Evolutionary conservation across 2,329 filamentous ascomycete genomes (phyloP), one percentile per base, ranked within the genome.

Genomic region (Penicillium sp.): DNA sequence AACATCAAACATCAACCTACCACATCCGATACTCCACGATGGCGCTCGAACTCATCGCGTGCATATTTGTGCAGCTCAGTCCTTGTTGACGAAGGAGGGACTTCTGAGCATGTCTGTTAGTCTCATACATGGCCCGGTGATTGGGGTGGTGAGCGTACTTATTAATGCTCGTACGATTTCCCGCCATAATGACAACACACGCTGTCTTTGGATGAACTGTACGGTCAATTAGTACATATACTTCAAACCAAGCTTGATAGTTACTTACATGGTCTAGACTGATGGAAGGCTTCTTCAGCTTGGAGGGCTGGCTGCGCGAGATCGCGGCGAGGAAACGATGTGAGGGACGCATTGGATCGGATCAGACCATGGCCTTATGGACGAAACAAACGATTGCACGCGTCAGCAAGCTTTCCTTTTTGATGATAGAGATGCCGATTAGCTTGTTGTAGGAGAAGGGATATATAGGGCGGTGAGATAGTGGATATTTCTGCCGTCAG

Each of bases 181-280:
- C 17, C 77, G 72, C 73, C 75, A 79, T 9, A 79, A 63, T n/a
- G 68, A 57, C n/a, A 79, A 60, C 0, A 75, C 75, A 8, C 77
- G 72, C 50, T 78, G 75, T 52, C 75, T 71, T 61, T 78, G 75
- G 36, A 79, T 72, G 43, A 79, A 79, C 75, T 77, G 33, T 1
- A 52, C 17, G 6, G 15, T 31, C 5, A 13, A 23, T 56, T 38
- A 56, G 47, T 36, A 29, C 10, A 27, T 21, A 8, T 47, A 38
- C 12, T 10, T 19, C 15, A 25, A 17, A 12, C 12, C 41, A 27
- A 19, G 8, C 6, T 35, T 39, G 36, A 19, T 19, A 21, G 6
- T 49, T 53, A 66, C 71, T 63, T 45, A 77, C 75, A 69, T 77
- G 74, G 49, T 77, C 75, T 41, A 77, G 62, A 54, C 73, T 70